Base-by-base conservation (phyloP, 441 rosid species). In the Populus hybrid region DNA sequence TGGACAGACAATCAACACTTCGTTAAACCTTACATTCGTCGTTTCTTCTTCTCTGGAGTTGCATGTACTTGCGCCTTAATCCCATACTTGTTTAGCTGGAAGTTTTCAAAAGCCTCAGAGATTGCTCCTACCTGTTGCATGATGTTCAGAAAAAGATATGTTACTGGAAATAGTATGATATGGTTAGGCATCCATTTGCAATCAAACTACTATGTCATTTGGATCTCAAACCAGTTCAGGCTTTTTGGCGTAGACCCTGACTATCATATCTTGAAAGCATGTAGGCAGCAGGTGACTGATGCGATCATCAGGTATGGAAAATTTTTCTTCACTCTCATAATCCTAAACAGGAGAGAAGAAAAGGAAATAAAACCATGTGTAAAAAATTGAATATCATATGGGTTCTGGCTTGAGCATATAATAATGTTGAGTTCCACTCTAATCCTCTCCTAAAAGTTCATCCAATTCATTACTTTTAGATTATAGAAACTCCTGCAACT, bases 11-110 rank as follows among this genome's bases (percentile, higher is more conserved):
- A 40, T 40, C 45, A 10, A 40, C 45, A 40, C 12, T 40, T 40
- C 12, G 1, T 45, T 14, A 64, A 67, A 68, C 81, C 81, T 82
- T 76, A 84, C 36, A 28, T 28, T 3, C 92, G 88, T 9, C 90
- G 86, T 85, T 89, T 95, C 92, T 92, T 95, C 85, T 90, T 95
- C 84, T 89, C 95, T 3, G 99, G 98, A 21, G 99, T 95, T 53
- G 83, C 86, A 78, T 93, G 98, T 12, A 93, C 94, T 82, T 93
- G 99, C n/a, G 95, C 84, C 86, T 89, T 93, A 73, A 86, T 82
- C 80, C 99, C 99, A 69, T 95, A 91, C 1, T 90, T 90, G 76
- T 74, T 95, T 80, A 95, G 73, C 78, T 95, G 99, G 79, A 95
- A 95, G 74, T 92, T 95, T 69, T 95, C 99, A 77, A 95, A 95